Evolutionary conservation across 2,329 filamentous ascomycete species (phyloP), one percentile per base, ranked within the genome.

Genomic region (Pochonia chlamydosporia): DNA sequence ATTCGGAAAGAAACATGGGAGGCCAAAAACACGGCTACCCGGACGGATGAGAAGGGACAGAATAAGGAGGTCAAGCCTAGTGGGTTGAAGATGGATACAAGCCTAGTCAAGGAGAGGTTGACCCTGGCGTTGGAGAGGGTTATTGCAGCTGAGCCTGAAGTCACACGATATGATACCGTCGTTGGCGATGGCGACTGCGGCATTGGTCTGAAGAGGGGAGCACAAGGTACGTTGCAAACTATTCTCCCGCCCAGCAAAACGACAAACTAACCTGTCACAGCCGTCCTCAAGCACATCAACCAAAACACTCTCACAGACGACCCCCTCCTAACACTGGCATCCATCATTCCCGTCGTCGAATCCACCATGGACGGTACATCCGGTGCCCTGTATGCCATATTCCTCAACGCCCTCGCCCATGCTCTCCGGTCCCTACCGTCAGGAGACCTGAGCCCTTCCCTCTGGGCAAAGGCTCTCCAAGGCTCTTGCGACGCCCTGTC

Each of bases 111-210:
- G 49, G 64, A 71, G 23, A 73, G 74, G 5, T 68, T 90, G 35
- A 73, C 66, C 18, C 70, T 67, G 14, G 86, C 74, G 0, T 70
- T 89, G 14, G 68, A 85, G 42, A 73, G 71, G 30, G 69, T 90
- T 13, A 76, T 89, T 52, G 74, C 71, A 0, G 84, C 75, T 1
- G 86, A 90, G 62, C 82, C 85, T 1, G 82, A 87, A 43, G 75
- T 89, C 43, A 89, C 86, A 0, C 76, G 71, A 43, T 89, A 81
- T 57, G 86, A 89, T 60, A 95, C 89, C 0, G 81, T 93, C 11
- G 89, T 95, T 21, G 90, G 90, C 36, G 90, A 96, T 61, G 90
- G 90, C 40, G 90, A 96, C 66, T 96, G 90, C 59, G 90, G 90
- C 9, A 87, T 89, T 49, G 89, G 89, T 5, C 72, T 96, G 51